These are phyloP conservation scores for Chytridiales sp. DNA, from an alignment of 371 early-diverging fungal genomes.

Conservation along the genomic window DNA sequence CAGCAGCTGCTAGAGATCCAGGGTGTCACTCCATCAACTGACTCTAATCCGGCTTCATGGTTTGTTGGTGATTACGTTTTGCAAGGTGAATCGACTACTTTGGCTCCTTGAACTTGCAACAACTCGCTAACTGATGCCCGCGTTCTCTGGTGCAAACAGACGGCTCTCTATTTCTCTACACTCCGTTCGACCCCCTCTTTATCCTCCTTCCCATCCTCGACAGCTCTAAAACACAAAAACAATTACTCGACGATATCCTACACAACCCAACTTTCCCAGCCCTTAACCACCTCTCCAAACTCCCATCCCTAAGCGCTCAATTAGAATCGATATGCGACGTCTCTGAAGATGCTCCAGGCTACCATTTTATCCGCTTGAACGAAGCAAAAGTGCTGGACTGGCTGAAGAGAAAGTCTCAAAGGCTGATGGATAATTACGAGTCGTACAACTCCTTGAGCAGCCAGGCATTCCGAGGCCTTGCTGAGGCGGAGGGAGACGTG, in stretches of 20 bases:
- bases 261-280: conserved; percentile 11
- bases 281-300: background rate
- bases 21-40: too few relatives aligned
- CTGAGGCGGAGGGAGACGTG: background rate
- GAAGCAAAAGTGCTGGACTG: conserved; percentile 32
- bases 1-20: too few relatives aligned
- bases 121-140: background rate
- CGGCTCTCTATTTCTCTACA: conserved; percentile 23
- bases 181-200: conserved; percentile 36
- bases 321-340: conserved; percentile 7
- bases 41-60: too few relatives aligned
- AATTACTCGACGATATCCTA: conserved; percentile 29
- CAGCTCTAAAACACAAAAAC: conserved; percentile 12
- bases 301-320: conserved; percentile 16
- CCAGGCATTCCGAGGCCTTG: conserved; percentile 1
- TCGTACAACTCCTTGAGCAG: background rate
- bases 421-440: conserved; percentile 6
- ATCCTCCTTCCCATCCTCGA: conserved; percentile 32
- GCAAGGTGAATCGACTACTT: background rate
- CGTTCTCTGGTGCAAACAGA: conserved; percentile 19
- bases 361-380: conserved; percentile 24
- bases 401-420: conserved; percentile 24
- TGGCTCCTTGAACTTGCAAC: background rate
- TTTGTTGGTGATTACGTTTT: conserved; percentile 8
- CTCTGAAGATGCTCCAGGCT: background rate